Evolutionary conservation across 2,329 filamentous ascomycete genomes (phyloP), one percentile per base, ranked within the genome.

Genomic region (Davidsoniella eucalypti): DNA sequence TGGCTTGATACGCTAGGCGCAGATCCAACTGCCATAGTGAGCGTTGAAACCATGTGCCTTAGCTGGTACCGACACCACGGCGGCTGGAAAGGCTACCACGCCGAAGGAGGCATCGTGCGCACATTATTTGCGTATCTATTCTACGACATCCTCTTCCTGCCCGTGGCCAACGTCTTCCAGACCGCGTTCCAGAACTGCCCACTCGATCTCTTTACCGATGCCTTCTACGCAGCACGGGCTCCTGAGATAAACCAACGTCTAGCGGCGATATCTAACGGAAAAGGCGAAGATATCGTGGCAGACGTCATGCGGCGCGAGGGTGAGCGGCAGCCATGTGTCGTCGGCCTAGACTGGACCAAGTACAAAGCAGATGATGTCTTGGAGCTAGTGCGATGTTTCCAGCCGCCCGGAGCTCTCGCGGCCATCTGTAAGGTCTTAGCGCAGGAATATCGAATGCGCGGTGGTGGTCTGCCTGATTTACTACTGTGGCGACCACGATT

Each of bases 121-220:
- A 98, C 92, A 0, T 69, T 98, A 23, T 88, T 88, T 64, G 83
- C 80, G 12, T 90, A 92, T 60, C 76, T 98, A 16, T 94, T 96
- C 68, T 92, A 82, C 68, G 90, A 98, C 63, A 76, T 96, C 21
- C 69, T 98, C 5, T 96, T 96, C 65, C 71, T 87, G 23, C 94
- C 94, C 63, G 76, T 96, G 4, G 90, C 92, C 23, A 94, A 96
- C 58, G 90, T 98, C 50, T 98, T 98, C 64, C 90, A 96, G 62
- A 98, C 92, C 5, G 78, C 83, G 1, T 98, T 86, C 61, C 92
- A 98, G 64, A 94, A 87, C 0, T 94, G 87, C 59, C 92, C 92
- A 1, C 68, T 98, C 3, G 92, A 98, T 62, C 69, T 98, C 5
- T 84, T 93, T 61, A 94, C 88, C 0, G 92, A 98, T 61, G 80